Percentiles rank a stretch among this genome's conserved stretches.
Evolutionary conservation across 441 rosid genomes (phyloP).

Genomic region (Erysimum cheiri): DNA sequence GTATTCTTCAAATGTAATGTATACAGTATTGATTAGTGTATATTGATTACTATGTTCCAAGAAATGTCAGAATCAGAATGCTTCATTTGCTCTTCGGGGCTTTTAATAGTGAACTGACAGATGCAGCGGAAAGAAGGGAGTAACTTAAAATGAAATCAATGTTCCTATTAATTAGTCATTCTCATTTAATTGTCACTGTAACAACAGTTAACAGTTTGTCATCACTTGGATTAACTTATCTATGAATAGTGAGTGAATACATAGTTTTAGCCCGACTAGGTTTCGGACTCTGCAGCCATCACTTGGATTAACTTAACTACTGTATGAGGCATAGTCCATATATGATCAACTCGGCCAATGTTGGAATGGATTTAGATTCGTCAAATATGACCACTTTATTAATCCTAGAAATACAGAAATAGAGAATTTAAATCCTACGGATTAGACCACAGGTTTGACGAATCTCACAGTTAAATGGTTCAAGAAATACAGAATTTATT

Average conservation of each 20-base stretch:
- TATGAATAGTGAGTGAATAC: constrained; percentile 3
- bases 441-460: neutral
- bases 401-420: too few species aligned
- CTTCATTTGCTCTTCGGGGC: constrained; percentile 14
- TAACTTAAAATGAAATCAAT: constrained; percentile 15
- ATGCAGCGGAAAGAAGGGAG: constrained; percentile 33
- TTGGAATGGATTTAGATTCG: constrained; percentile 1
- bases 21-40: neutral
- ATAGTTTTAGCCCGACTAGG: neutral
- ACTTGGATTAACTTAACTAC: too few species aligned
- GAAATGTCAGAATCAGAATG: constrained; percentile 36
- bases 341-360: neutral
- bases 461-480: constrained; percentile 2
- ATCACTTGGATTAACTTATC: constrained; percentile 5
- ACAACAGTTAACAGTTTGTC: constrained; percentile 23
- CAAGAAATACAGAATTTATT: neutral
- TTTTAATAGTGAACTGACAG: constrained; percentile 30
- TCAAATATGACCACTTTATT: neutral
- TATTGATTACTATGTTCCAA: constrained; percentile 15
- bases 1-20: neutral
- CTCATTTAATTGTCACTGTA: constrained; percentile 13
- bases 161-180: constrained; percentile 17
- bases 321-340: neutral
- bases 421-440: too few species aligned
- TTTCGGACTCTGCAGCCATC: neutral